Evolutionary conservation across 176 grass and related monocot genomes (phyloP).

Genomic region (Carex scoparia): DNA sequence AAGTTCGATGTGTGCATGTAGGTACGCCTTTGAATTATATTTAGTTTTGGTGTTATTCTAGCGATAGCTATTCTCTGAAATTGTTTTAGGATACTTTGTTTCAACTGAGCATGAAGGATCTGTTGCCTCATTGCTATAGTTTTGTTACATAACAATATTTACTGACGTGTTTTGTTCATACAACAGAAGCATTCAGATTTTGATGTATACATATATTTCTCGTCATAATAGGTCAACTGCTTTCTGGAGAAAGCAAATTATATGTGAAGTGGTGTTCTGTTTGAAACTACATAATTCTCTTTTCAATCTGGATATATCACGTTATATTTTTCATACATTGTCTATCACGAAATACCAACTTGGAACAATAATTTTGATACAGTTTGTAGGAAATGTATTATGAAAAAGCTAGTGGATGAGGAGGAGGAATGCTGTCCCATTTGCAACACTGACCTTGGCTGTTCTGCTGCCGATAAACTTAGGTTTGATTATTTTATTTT

Average conservation of each 20-base stretch:
- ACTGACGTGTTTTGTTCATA: background rate
- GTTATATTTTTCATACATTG: constrained; percentile 4
- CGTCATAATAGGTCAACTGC: background rate
- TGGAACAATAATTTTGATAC: background rate
- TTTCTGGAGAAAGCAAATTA: background rate
- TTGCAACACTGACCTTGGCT: constrained; percentile 30
- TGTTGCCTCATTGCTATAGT: background rate
- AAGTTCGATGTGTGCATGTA: constrained; percentile 13
- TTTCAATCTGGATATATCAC: constrained; percentile 3
- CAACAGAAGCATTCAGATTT: background rate
- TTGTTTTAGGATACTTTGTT: background rate
- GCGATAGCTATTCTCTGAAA: background rate
- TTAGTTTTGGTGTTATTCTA: constrained; percentile 1
- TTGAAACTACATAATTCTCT: background rate
- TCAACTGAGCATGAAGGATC: background rate
- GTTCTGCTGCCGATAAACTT: constrained; percentile 34
- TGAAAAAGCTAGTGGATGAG: constrained; percentile 25
- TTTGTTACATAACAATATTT: background rate
- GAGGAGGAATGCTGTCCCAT: constrained; percentile 32
- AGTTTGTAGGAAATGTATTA: constrained; percentile 43
- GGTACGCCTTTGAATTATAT: background rate
- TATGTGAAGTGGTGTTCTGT: background rate
- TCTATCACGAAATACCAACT: background rate
- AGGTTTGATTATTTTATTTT: constrained; percentile 19
- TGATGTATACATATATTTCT: background rate